phyloP scores from a whole-genome alignment of 2,329 filamentous ascomycete species.

The Trichoderma aggressivum region DNA sequence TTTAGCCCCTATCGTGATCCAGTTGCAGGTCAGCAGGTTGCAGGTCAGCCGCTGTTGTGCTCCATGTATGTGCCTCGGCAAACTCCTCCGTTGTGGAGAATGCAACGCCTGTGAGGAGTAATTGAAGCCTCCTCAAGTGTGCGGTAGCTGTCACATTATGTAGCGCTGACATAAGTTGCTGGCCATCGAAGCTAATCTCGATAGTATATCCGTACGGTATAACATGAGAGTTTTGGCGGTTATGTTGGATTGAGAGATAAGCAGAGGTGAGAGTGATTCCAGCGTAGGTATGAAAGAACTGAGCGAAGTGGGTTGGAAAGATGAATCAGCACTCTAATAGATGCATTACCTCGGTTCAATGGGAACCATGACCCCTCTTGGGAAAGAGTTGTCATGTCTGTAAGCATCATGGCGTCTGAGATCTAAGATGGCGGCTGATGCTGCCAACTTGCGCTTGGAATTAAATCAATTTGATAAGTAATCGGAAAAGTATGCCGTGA shows the following conservation, averaged over 20 bases:
- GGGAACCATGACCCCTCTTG: background rate
- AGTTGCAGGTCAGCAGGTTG: background rate
- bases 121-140: background rate
- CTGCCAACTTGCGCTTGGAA: background rate
- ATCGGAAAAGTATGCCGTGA: background rate
- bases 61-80: background rate
- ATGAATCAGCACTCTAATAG: background rate
- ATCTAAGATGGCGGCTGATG: background rate
- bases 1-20: background rate
- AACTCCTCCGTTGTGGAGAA: background rate
- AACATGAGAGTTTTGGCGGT: background rate
- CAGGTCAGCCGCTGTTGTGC: background rate
- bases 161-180: background rate
- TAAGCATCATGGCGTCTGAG: background rate
- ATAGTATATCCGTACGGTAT: background rate
- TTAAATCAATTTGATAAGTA: background rate
- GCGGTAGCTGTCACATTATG: background rate
- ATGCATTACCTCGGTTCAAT: background rate
- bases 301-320: background rate
- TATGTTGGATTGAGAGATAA: background rate
- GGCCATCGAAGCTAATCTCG: background rate
- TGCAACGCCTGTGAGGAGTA: background rate
- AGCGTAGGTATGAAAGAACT: background rate
- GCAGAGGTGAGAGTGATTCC: background rate
- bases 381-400: background rate